These are phyloP conservation scores for Endocladia muricata DNA, from an alignment of 31 red algal genomes.

Conservation along the genomic window DNA sequence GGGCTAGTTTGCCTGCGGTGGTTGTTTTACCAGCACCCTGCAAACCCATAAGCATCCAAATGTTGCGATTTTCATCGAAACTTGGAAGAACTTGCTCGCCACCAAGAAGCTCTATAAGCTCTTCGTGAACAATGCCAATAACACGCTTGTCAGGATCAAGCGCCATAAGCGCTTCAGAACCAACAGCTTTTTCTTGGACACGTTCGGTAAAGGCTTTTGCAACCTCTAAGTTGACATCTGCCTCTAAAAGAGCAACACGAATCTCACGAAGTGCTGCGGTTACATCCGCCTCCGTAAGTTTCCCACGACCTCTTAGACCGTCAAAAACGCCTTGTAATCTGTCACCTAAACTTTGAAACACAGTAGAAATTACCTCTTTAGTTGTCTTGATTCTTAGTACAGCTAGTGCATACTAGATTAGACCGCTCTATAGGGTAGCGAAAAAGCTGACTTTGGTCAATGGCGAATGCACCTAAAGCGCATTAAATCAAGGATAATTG, in stretches of 20 bases:
- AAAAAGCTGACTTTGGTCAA: too few relatives aligned
- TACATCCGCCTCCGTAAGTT: slow-evolving; percentile 51
- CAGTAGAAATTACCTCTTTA: too few relatives aligned
- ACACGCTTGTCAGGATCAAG: slow-evolving; percentile 49
- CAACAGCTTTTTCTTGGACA: slow-evolving; percentile 43
- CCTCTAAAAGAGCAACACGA: slow-evolving; percentile 54
- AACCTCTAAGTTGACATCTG: slow-evolving; percentile 54
- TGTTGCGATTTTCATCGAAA: not conserved
- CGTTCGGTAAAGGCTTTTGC: slow-evolving; percentile 26
- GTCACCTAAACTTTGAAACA: too few relatives aligned
- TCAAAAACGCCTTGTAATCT: slow-evolving; percentile 32
- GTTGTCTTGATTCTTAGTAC: too few relatives aligned
- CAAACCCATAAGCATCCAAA: slow-evolving; percentile 44
- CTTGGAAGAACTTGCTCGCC: not conserved
- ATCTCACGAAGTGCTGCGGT: slow-evolving; percentile 41
- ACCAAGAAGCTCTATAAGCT: slow-evolving; percentile 44
- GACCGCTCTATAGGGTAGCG: too few relatives aligned
- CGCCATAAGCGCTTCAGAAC: slow-evolving; percentile 8
- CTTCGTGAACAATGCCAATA: slow-evolving; percentile 59
- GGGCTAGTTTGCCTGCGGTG: slow-evolving; percentile 54
- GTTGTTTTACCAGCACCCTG: slow-evolving; percentile 83
- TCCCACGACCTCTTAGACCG: slow-evolving; percentile 11
- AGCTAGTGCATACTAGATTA: too few relatives aligned
- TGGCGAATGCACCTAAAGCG: too few relatives aligned
- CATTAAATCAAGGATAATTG: too few relatives aligned